phyloP scores from a whole-genome alignment of 768 basidiomycete genomes.

The Melanogaster broomeanus region DNA sequence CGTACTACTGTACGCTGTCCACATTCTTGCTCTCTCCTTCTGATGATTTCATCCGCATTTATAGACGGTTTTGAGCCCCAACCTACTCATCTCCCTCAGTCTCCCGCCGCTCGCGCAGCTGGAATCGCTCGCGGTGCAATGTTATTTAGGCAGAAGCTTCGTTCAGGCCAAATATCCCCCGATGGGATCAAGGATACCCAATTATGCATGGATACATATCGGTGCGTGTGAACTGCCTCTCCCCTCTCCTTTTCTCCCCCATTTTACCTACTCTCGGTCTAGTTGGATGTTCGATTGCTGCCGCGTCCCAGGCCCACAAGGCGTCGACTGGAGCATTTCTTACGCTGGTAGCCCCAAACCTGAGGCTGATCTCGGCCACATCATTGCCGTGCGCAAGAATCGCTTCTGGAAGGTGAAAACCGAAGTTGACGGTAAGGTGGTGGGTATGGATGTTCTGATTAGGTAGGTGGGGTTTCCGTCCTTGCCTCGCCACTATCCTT shows the following conservation, averaged over 20 bases:
- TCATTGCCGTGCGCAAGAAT: slow-evolving; percentile 85
- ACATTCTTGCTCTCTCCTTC: background rate
- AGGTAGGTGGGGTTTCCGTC: slow-evolving; percentile 40
- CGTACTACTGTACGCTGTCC: slow-evolving; percentile 80
- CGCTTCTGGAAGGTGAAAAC: slow-evolving; percentile 81
- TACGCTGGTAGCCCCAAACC: slow-evolving; percentile 50
- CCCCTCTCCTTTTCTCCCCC: background rate
- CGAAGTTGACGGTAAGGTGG: slow-evolving; percentile 51
- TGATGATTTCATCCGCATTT: slow-evolving; percentile 8
- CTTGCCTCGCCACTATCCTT: background rate
- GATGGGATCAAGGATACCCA: slow-evolving; percentile 70
- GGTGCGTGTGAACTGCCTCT: slow-evolving; percentile 41
- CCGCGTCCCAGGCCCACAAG: slow-evolving; percentile 72
- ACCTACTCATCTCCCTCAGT: slow-evolving; percentile 60
- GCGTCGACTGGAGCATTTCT: slow-evolving; percentile 76
- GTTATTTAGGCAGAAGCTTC: slow-evolving; percentile 70
- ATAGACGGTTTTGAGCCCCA: slow-evolving; percentile 77
- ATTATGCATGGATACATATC: slow-evolving; percentile 86
- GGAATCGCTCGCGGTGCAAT: slow-evolving; percentile 68
- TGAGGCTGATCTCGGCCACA: slow-evolving; percentile 64
- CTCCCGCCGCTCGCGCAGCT: slow-evolving; percentile 67
- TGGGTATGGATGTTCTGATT: slow-evolving; percentile 66
- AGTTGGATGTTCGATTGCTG: slow-evolving; percentile 96
- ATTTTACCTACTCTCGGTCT: slow-evolving; percentile 1
- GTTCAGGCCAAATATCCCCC: slow-evolving; percentile 62